Conservation (phyloP, 2,329 filamentous ascomycete genomes). For the Aureobasidium sp. region DNA sequence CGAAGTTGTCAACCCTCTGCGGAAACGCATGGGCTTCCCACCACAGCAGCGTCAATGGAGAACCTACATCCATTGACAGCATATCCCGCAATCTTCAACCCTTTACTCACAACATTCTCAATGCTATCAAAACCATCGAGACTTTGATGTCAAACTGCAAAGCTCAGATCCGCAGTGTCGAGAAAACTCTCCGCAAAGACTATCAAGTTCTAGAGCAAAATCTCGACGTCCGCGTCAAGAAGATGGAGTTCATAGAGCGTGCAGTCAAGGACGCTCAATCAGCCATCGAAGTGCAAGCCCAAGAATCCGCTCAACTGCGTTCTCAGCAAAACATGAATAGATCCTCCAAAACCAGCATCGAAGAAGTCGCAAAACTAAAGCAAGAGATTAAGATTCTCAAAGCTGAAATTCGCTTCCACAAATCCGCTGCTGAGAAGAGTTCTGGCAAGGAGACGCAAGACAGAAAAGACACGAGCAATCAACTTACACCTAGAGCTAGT, state of each 20-base stretch:
- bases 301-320: background rate
- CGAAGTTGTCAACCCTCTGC: constrained; percentile 74
- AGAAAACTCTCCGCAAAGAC: constrained; percentile 83
- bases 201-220: constrained; percentile 80
- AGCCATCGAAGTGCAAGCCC: constrained; percentile 49
- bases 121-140: constrained; percentile 83
- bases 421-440: constrained; percentile 21
- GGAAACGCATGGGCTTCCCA: constrained; percentile 87
- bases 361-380: constrained; percentile 53
- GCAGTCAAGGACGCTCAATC: constrained; percentile 59
- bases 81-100: constrained; percentile 78
- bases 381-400: constrained; percentile 55
- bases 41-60: constrained; percentile 82
- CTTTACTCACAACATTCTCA: constrained; percentile 83
- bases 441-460: background rate
- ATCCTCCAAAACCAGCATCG: constrained; percentile 27
- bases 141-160: constrained; percentile 71
- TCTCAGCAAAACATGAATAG: constrained; percentile 27
- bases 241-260: constrained; percentile 79
- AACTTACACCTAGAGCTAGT: constrained; percentile 28
- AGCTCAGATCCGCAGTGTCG: constrained; percentile 72
- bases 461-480: constrained; percentile 16
- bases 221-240: constrained; percentile 72
- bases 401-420: constrained; percentile 60
- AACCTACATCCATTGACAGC: constrained; percentile 76